A percentile compares a stretch with the other conserved stretches of the same genome.
These are phyloP conservation scores for Lasiosphaeriaceae sp. DNA, from an alignment of 495 filamentous ascomycete species.

Conservation along the genomic window DNA sequence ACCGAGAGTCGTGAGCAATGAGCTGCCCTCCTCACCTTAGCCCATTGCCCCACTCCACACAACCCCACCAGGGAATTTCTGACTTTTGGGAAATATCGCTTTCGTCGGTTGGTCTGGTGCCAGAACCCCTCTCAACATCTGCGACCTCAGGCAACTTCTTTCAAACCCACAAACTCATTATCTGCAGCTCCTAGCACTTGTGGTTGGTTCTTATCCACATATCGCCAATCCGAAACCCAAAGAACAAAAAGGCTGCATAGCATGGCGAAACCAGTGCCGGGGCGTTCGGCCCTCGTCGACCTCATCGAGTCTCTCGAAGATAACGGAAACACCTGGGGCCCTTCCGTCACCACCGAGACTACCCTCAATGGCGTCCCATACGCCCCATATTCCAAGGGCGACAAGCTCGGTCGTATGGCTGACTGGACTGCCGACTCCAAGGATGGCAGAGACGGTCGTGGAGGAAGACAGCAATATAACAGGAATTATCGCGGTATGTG, in stretches of 20 bases:
- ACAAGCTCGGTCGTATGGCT: conserved; percentile 98
- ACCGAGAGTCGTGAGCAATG: too few species aligned
- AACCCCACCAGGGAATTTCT: conserved; percentile 25
- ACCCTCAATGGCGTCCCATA: conserved; percentile 92
- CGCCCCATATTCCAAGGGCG: conserved; percentile 95
- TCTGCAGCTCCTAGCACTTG: background rate
- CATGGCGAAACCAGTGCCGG: conserved; percentile 25
- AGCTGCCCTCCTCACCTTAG: background rate
- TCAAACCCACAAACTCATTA: background rate
- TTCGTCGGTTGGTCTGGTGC: background rate
- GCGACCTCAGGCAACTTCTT: background rate
- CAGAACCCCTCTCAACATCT: conserved; percentile 11
- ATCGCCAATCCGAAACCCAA: background rate
- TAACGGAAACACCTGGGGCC: conserved; percentile 76
- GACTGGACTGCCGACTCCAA: conserved; percentile 97
- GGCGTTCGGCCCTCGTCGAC: conserved; percentile 43
- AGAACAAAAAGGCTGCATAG: background rate
- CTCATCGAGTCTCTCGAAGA: conserved; percentile 56
- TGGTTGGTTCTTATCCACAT: background rate
- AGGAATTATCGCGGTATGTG: conserved; percentile 83
- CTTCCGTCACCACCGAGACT: conserved; percentile 72
- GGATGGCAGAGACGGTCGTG: conserved; percentile 69
- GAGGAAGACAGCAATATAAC: conserved; percentile 82
- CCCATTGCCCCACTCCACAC: conserved; percentile 19
- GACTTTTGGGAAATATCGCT: conserved; percentile 19